Evolutionary conservation across 2,329 filamentous ascomycete genomes (phyloP), one percentile per base, ranked within the genome.

Genomic region (Exophiala aquamarina): DNA sequence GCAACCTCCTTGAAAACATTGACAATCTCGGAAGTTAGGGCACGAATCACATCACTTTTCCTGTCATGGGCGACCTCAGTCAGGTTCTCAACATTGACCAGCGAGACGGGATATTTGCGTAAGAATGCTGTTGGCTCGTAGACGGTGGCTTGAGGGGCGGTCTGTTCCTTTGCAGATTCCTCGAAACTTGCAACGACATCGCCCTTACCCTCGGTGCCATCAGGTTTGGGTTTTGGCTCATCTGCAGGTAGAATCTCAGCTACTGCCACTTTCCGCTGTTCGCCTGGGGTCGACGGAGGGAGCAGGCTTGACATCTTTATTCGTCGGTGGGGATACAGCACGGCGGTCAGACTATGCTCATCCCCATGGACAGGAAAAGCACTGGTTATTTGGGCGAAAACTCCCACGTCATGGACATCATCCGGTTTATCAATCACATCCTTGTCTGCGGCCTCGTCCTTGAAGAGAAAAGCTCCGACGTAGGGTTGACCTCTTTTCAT

Each of bases 1-100:
- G 92, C 92, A 44, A 98, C 89, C 66, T 97, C 91, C 71, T 96
- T 97, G 76, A 96, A 97, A 1, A 95, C 93, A 66, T 96, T 97
- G 65, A 98, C 90, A 52, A 98, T 97, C 71, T 98, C 94, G 62
- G 92, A 95, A 40, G 92, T 93, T 36, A 98, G 83, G 10, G 93
- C 93, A 45, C 89, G 85, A 50, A 97, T 90, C 26, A 93, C 84
- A 14, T 86, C 85, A 62, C 87, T 93, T 70, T 92, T 94, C 63
- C 89, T 86, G 66, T 97, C 93, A 65, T 88, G 88, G 0, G 90
- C 85, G 62, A 95, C 87, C 61, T 98, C 93, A 1, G 77, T 76
- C 44, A 98, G 76, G 60, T 98, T 98, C 53, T 97, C 90, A 31
- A 97, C 91, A 59, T 95, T 94, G 58, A 95, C 93, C 42, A 98